Percentiles rank a stretch among this genome's conserved stretches.
phyloP scores from a whole-genome alignment of 352 stramenopile species.

The Pythium scleroteichum region DNA sequence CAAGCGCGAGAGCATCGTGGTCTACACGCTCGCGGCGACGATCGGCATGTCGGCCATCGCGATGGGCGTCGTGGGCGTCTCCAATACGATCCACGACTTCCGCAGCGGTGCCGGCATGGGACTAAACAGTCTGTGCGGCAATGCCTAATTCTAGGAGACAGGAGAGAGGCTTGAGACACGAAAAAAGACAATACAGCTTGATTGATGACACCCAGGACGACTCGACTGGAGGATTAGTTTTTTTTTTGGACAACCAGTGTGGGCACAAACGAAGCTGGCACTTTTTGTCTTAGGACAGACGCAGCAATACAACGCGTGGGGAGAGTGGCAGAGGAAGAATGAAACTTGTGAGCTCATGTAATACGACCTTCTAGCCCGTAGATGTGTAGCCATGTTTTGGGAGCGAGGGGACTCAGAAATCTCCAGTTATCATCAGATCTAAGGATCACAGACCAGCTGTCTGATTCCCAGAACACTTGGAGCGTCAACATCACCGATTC shows the following conservation, averaged over 20 bases:
- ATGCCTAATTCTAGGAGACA: too few species aligned
- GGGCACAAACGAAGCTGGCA: too few species aligned
- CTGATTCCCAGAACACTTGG: slow-evolving; percentile 10
- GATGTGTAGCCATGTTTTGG: slow-evolving; percentile 1
- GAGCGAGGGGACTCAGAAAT: slow-evolving; percentile 1
- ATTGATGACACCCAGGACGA: too few species aligned
- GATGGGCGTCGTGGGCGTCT: slow-evolving; percentile 70
- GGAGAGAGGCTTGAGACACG: too few species aligned
- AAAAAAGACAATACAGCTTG: too few species aligned
- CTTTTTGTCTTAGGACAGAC: too few species aligned
- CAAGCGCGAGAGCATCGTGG: slow-evolving; percentile 78
- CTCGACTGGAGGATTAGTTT: too few species aligned
- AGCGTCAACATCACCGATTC: neutral
- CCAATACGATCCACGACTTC: slow-evolving; percentile 57
- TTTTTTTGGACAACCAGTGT: too few species aligned
- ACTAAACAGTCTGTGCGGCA: slow-evolving; percentile 69
- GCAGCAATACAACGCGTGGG: too few species aligned
- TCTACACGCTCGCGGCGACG: slow-evolving; percentile 68
- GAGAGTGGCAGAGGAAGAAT: too few species aligned
- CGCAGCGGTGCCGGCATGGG: slow-evolving; percentile 61
- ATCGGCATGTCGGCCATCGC: slow-evolving; percentile 72
- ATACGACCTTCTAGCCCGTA: too few species aligned
- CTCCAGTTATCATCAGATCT: slow-evolving; percentile 9
- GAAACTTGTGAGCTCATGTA: too few species aligned
- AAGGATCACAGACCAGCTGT: neutral